These are phyloP conservation scores for Mantamonas sphyraenae DNA, from an alignment of 78 protist genomes.

Conservation along the genomic window DNA sequence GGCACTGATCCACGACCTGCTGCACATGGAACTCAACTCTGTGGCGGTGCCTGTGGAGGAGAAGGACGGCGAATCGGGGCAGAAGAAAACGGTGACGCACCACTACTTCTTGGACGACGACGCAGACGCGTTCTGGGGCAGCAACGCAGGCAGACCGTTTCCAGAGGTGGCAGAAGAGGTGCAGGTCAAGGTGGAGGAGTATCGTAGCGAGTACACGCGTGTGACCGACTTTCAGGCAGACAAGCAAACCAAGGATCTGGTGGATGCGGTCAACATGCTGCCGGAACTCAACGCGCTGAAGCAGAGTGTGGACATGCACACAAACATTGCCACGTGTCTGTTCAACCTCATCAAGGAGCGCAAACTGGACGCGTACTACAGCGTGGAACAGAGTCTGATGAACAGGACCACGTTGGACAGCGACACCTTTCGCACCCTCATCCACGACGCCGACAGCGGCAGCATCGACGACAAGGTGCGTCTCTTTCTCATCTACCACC, in stretches of 20 bases:
- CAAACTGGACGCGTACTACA: constrained; percentile 45
- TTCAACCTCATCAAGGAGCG: constrained; percentile 48
- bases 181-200: neutral
- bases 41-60: constrained; percentile 24
- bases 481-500: constrained; percentile 47
- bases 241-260: neutral
- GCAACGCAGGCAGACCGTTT: constrained; percentile 49
- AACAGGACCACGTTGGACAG: neutral
- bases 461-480: constrained; percentile 64
- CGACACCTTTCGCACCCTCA: no score
- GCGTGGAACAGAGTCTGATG: neutral
- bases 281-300: no score
- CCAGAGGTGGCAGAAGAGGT: constrained; percentile 58
- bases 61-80: neutral
- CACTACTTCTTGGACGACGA: constrained; percentile 50
- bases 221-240: no score
- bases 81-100: neutral
- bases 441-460: constrained; percentile 27
- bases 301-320: constrained; percentile 63
- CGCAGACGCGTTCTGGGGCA: constrained; percentile 63
- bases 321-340: constrained; percentile 57
- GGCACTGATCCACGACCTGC: constrained; percentile 67
- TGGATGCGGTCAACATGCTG: neutral
- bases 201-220: neutral
- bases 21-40: constrained; percentile 51